Base-by-base conservation (phyloP, 768 basidiomycete genomes). In the Tricholoma bakamatsutake region DNA sequence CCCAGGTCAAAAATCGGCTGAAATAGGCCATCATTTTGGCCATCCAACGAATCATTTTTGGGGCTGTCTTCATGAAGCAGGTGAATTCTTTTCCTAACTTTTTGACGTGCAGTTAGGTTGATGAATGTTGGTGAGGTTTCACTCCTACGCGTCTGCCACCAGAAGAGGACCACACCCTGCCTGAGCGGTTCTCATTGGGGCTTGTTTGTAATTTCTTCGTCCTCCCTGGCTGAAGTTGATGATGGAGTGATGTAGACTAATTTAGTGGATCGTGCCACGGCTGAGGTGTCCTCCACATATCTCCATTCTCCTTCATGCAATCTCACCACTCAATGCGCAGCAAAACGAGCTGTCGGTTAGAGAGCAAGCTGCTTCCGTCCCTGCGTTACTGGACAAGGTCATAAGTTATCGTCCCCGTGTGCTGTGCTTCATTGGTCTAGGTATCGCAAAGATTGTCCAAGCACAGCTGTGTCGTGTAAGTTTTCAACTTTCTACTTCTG, bases 41-140 rank as follows among this genome's bases (percentile, higher is more conserved):
- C 82, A 87, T 63, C 84, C 84, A 0, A 84, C 84, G 2, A 93
- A 94, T 62, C 89, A 91, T 59, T 93, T 93, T 68, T 92, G 88
- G 87, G 72, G 69, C 45, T 88, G 87, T 57, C 73, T 94, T 0
- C 74, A 87, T 60, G 73, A 74, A 42, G 83, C 87, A 46, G 85
- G 90, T 82, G 59, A 33, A 64, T 60, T 40, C 24, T n/a, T 24
- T 34, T 27, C 24, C 48, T 12, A 11, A 46, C 28, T 30, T 3
- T 3, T 17, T 5, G 30, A 28, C 28, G 34, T 24, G 48, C 48
- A 21, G 18, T 53, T 52, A 11, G 49, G 34, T 8, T 39, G 8
- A 52, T n/a, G 45, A n/a, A 24, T 24, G 21, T 37, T 28, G 37
- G 54, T 8, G 47, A 88, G 88, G 83, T 4, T 72, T 91, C 33